Base-by-base conservation (phyloP, 148 eudicot species). In the Fagopyrum esculentum region DNA sequence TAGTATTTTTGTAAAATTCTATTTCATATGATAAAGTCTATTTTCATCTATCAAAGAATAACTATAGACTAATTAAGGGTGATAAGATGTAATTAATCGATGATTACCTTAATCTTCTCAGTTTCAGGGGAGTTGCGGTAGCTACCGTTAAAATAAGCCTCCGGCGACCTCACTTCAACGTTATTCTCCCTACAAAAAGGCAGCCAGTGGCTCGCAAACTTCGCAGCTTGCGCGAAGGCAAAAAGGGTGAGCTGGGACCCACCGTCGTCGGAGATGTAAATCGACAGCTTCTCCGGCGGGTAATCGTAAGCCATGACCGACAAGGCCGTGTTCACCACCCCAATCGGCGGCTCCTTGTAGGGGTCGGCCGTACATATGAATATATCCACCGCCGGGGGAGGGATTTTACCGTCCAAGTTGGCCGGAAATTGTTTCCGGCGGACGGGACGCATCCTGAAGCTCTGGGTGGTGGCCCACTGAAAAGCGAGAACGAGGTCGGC, bases 351-450 rank as follows among this genome's bases (percentile, higher is more conserved):
- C 75, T 93, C 97, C 74, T 89, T 93, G 51, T 81, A 71, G 0
- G 97, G 97, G 56, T 93, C 98, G 0, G 98, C 97, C 10, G 98
- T 93, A 74, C 98, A 93, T 48, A 93, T 83, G 76, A 91, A 91
- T 50, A 93, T 79, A 75, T 93, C 98, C 35, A 91, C 19, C 2
- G 72, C 72, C 6, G 97, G 94, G 29, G 79, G 78, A 56, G 83
- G 86, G 3, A 29, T n/a, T 16, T 54, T 35, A 9, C 9, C 66
- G 19, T 45, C 66, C 2, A 91, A 86, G 57, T 89, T 88, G 69
- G 82, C 89, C 0, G 81, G 85, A 69, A 63, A 84, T 7, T 77
- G 87, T 0, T 57, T 75, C 49, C 94, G 92, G 43, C 60, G 69
- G 6, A 88, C 61, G 46, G 97, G 97, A 5, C 81, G 80, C 84